Percentiles rank a stretch among this genome's conserved stretches.
Conservation (phyloP, 2,329 filamentous ascomycete genomes). For the Alternaria tenuissima region DNA sequence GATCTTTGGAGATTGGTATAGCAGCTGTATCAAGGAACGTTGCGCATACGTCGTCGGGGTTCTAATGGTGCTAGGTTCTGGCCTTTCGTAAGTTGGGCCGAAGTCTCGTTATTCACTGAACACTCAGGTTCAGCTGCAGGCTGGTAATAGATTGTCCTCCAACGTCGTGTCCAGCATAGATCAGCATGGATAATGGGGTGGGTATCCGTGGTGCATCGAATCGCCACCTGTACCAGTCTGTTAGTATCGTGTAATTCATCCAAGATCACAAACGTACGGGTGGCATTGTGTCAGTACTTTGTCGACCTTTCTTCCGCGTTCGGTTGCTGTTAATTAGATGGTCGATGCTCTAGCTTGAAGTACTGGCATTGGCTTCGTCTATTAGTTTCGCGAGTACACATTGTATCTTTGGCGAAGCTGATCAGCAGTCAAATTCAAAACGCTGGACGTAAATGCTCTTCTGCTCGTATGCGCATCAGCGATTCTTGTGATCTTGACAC, state of each 20-base stretch:
- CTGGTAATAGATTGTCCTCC: too few species aligned
- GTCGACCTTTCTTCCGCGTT: background rate
- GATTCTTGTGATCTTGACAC: conserved; percentile 29
- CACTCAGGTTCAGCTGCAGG: background rate
- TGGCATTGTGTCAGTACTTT: background rate
- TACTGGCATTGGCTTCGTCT: background rate
- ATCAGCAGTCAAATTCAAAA: background rate
- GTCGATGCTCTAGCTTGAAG: background rate
- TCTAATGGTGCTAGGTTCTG: background rate
- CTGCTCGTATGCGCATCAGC: background rate
- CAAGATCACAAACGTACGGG: background rate
- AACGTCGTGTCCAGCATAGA: background rate
- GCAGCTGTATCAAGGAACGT: background rate
- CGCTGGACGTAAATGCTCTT: too few species aligned
- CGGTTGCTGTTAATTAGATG: background rate
- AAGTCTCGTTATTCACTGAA: too few species aligned
- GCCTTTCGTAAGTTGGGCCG: background rate
- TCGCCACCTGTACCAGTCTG: background rate
- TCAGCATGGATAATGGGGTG: background rate
- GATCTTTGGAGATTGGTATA: background rate
- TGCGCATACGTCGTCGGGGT: background rate
- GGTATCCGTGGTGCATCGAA: too few species aligned
- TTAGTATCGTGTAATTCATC: background rate
- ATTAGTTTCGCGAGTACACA: background rate
- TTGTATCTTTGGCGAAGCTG: background rate